Percentiles rank a stretch among this genome's conserved stretches.
Evolutionary conservation across 768 basidiomycete genomes (phyloP).

Genomic region (Mycena amicta): DNA sequence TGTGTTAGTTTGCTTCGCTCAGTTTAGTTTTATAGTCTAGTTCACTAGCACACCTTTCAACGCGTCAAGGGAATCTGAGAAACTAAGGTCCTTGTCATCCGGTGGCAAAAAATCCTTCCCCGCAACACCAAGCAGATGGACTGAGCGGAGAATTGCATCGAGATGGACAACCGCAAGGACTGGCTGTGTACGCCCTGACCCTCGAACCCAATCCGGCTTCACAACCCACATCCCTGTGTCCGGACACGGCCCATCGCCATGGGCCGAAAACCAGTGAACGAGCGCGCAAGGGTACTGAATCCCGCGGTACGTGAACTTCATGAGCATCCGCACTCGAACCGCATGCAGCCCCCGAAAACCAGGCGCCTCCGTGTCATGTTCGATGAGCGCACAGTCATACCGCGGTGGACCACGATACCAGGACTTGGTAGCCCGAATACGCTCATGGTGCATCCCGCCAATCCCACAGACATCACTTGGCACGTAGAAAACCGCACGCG

Average conservation of each 20-base stretch:
- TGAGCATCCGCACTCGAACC: conserved; percentile 26
- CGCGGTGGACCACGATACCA: conserved; percentile 22
- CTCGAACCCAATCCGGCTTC: conserved; percentile 17
- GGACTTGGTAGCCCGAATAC: conserved; percentile 21
- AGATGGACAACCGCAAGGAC: conserved; percentile 23
- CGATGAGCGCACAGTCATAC: conserved; percentile 24
- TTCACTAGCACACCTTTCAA: too few relatives aligned
- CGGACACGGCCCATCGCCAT: conserved; percentile 17
- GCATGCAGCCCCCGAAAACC: conserved; percentile 27
- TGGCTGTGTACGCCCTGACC: conserved; percentile 1
- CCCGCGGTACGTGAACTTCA: conserved; percentile 22
- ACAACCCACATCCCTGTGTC: conserved; percentile 31
- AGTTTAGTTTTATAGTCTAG: too few relatives aligned
- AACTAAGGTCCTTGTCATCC: conserved; percentile 5
- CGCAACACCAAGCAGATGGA: conserved; percentile 25
- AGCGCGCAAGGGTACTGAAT: conserved; percentile 28
- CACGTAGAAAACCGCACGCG: too few relatives aligned
- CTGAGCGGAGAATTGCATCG: conserved; percentile 3
- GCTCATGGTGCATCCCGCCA: conserved; percentile 27
- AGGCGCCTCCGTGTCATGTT: conserved; percentile 8
- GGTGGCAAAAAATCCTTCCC: conserved; percentile 9
- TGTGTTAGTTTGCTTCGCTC: too few relatives aligned
- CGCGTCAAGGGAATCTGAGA: conserved; percentile 17
- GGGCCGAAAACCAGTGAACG: conserved; percentile 26
- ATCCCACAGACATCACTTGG: too few relatives aligned